A percentile compares a stretch with the other conserved stretches of the same genome.
phyloP scores from a whole-genome alignment of 2,329 filamentous ascomycete species.

The Magnaporthiopsis poae region DNA sequence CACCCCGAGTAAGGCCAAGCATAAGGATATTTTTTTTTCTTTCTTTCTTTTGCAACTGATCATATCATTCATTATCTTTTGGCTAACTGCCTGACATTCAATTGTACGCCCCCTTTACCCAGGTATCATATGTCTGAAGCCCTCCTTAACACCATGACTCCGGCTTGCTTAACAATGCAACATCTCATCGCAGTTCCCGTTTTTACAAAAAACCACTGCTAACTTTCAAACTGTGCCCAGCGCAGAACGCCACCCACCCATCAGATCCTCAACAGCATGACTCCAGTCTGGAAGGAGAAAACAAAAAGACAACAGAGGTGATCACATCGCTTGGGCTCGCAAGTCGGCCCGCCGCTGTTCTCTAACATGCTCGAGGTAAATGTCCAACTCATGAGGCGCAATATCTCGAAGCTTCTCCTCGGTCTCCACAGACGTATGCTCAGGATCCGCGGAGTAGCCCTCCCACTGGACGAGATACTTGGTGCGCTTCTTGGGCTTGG shows the following conservation, averaged over 20 bases:
- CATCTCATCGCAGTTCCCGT: too few relatives aligned
- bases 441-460: constrained; percentile 1
- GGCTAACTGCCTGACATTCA: too few relatives aligned
- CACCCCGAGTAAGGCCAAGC: too few relatives aligned
- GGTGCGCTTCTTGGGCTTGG: background rate
- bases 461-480: constrained; percentile 8
- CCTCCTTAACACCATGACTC: too few relatives aligned
- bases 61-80: too few relatives aligned
- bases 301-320: background rate
- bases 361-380: background rate
- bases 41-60: too few relatives aligned
- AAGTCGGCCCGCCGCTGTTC: background rate
- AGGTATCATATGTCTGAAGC: too few relatives aligned
- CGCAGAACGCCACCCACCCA: too few relatives aligned
- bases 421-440: constrained; percentile 1
- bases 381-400: background rate
- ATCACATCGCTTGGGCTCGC: background rate
- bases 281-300: background rate
- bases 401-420: background rate
- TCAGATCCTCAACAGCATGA: background rate
- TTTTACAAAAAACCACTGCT: too few relatives aligned
- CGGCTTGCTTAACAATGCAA: too few relatives aligned
- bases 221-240: background rate
- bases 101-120: too few relatives aligned
- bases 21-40: too few relatives aligned